These are phyloP conservation scores for Nigrospora osmanthi DNA, from an alignment of 2,329 filamentous ascomycete species.

Conservation along the genomic window DNA sequence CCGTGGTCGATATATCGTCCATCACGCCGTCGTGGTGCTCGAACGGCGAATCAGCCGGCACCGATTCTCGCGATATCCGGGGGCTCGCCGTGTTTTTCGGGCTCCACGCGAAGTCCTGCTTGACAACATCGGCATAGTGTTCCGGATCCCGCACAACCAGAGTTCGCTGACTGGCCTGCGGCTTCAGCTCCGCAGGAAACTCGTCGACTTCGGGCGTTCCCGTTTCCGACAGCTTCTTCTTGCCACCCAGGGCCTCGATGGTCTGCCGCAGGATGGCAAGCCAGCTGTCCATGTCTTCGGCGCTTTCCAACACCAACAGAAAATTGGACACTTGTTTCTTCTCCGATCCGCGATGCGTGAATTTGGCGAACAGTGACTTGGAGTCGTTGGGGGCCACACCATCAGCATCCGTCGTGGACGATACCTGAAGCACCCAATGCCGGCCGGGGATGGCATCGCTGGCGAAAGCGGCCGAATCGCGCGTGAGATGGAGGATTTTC, in stretches of 20 bases:
- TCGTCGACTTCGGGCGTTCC: slow-evolving; percentile 41
- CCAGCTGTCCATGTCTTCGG: slow-evolving; percentile 72
- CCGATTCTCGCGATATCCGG: too few species aligned
- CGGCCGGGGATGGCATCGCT: slow-evolving; percentile 73
- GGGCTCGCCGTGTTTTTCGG: slow-evolving; percentile 6
- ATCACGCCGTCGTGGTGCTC: slow-evolving; percentile 29
- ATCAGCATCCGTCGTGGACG: slow-evolving; percentile 55
- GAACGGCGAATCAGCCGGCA: too few species aligned
- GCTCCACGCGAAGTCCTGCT: slow-evolving; percentile 27
- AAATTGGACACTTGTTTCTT: slow-evolving; percentile 54
- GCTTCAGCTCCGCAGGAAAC: slow-evolving; percentile 20
- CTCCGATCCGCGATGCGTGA: slow-evolving; percentile 51
- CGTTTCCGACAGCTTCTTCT: slow-evolving; percentile 53
- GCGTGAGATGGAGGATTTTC: slow-evolving; percentile 63
- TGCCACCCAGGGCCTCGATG: slow-evolving; percentile 64
- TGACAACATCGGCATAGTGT: slow-evolving; percentile 33
- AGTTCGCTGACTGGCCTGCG: slow-evolving; percentile 36
- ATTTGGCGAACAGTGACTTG: slow-evolving; percentile 56
- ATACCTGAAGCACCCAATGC: slow-evolving; percentile 74
- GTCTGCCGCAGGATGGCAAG: slow-evolving; percentile 59
- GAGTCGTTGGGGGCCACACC: slow-evolving; percentile 40
- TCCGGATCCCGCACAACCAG: slow-evolving; percentile 38
- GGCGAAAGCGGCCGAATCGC: slow-evolving; percentile 70
- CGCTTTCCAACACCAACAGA: slow-evolving; percentile 64
- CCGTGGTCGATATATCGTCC: slow-evolving; percentile 49